A percentile compares a stretch with the other conserved stretches of the same genome.
phyloP scores from a whole-genome alignment of 1,284 basidiomycete genomes.

The Trichosporon asahii region DNA sequence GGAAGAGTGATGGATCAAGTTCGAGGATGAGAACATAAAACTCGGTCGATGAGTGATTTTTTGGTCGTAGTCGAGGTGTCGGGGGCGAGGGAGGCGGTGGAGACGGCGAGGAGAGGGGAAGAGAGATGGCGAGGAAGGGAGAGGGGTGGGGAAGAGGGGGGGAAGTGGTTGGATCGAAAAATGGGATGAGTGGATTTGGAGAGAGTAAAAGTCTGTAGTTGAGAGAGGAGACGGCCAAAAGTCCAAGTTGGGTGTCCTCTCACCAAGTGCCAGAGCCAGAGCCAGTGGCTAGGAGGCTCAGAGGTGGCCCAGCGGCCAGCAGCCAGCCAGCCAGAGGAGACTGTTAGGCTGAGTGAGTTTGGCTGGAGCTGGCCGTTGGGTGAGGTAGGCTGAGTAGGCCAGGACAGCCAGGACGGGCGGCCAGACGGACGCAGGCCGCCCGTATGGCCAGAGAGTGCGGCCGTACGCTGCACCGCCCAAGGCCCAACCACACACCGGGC shows the following conservation, averaged over 20 bases:
- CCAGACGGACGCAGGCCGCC: background rate
- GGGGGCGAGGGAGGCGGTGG: background rate
- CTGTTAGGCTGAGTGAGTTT: background rate
- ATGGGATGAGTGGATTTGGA: slow-evolving; percentile 2
- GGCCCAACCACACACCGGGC: background rate
- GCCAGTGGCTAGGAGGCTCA: too few relatives aligned
- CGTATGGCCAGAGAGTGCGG: background rate
- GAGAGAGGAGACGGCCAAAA: background rate
- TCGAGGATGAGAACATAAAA: background rate
- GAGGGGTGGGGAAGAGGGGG: background rate
- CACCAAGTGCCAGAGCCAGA: background rate
- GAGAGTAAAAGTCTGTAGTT: slow-evolving; percentile 4
- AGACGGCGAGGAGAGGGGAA: background rate
- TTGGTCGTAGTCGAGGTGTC: background rate
- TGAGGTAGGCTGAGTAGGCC: background rate
- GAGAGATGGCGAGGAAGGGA: background rate
- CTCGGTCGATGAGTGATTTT: background rate
- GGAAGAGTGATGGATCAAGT: background rate
- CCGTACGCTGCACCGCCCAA: background rate
- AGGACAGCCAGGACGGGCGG: background rate
- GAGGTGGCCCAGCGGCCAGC: background rate
- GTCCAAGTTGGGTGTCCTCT: slow-evolving; percentile 1
- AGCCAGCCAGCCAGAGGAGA: background rate
- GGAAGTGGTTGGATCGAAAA: slow-evolving; percentile 3
- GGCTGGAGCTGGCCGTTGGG: background rate